Evolutionary conservation across 768 basidiomycete genomes (phyloP), one percentile per base, ranked within the genome.

Genomic region (Leccinum uliginosum): DNA sequence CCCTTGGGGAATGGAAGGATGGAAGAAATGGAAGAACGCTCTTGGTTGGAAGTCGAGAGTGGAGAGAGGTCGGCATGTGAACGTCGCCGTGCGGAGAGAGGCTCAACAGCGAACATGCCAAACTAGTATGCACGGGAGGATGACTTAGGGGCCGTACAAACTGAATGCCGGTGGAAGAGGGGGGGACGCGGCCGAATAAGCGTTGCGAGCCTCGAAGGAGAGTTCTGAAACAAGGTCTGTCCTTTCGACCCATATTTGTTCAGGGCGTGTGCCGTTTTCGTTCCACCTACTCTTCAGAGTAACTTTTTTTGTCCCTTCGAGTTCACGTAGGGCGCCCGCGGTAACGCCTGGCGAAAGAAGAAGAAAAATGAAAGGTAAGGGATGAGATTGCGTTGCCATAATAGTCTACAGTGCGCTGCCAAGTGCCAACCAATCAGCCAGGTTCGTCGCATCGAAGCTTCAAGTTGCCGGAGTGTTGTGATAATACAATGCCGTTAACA

Each of bases 381-480:
- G 30, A 32, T 32, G 30, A 32, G 65, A 70, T 70, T 60, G 55
- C 53, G 40, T 24, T 64, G 26, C 66, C 67, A 65, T 59, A 71
- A 69, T 27, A 4, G 53, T 55, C 32, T 38, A 10, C 53, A 50
- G 23, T 57, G 24, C 19, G n/a, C 54, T 59, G 59, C 59, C 59
- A 57, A 43, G 26, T 19, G 30, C 21, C 44, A 46, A 51, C 35
- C 29, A 45, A 54, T 54, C 50, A 51, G 64, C 30, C 45, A 47
- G 49, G 48, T 49, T 29, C 15, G 35, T 53, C 29, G 46, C 34
- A 45, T 49, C 43, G 55, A 58, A 56, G 46, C 50, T 8, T 55
- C 61, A 47, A 59, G 59, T 65, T 47, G 50, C 60, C 54, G 56
- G 49, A 19, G 30, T 43, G 48, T 19, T 47, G 24, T 50, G 58